Evolutionary conservation across 1,139 yeast genomes (phyloP).

Genomic region (Arxiozyma slooffiae): DNA sequence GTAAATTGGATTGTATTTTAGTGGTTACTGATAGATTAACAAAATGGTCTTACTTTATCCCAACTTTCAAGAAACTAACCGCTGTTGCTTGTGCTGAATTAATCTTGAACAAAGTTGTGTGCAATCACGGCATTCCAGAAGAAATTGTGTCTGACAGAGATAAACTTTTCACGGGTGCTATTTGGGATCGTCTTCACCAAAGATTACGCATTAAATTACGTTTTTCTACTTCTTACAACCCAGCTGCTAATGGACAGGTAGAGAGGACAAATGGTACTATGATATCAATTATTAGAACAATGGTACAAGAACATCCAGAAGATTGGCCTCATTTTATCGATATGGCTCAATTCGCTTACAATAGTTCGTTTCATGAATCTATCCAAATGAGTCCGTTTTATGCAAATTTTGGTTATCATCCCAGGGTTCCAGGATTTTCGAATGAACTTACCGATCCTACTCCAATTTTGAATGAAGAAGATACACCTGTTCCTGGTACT

Average conservation of each 20-base stretch:
- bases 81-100: not conserved
- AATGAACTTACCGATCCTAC: not conserved
- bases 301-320: not conserved
- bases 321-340: not conserved
- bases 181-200: not conserved
- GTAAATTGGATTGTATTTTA: not conserved
- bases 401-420: constrained; percentile 3
- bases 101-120: not conserved
- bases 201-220: not conserved
- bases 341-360: constrained; percentile 3
- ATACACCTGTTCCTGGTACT: too few relatives aligned
- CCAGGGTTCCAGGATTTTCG: constrained; percentile 3
- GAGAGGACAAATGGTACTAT: constrained; percentile 4
- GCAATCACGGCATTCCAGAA: not conserved
- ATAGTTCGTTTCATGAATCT: constrained; percentile 3
- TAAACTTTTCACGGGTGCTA: not conserved
- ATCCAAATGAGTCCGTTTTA: constrained; percentile 2
- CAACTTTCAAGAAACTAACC: too few relatives aligned
- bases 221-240: not conserved
- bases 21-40: too few relatives aligned
- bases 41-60: too few relatives aligned
- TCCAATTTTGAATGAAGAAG: not conserved
- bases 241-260: constrained; percentile 1
- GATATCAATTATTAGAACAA: not conserved
- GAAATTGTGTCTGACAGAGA: not conserved